phyloP scores from a whole-genome alignment of 768 basidiomycete genomes.

The Lyophyllum decastes region DNA sequence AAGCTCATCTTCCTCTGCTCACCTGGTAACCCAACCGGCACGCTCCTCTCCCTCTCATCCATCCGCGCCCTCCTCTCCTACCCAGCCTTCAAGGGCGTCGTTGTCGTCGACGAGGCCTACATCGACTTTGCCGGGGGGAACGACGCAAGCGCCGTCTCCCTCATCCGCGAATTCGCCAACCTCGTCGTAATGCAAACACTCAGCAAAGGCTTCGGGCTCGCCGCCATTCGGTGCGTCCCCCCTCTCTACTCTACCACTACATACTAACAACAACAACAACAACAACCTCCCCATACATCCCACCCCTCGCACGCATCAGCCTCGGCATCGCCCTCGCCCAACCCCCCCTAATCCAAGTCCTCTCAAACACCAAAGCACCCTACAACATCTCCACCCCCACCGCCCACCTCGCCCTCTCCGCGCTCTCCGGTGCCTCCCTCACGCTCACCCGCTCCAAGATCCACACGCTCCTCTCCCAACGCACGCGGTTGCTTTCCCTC shows the following conservation, averaged over 20 bases:
- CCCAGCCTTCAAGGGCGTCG: slow-evolving; percentile 83
- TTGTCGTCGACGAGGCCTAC: slow-evolving; percentile 96
- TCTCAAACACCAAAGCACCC: slow-evolving; percentile 95
- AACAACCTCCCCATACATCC: neutral
- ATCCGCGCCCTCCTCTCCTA: slow-evolving; percentile 76
- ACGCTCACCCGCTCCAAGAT: slow-evolving; percentile 67
- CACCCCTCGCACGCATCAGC: too few species aligned
- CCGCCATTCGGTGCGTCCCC: slow-evolving; percentile 89
- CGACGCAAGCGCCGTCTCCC: slow-evolving; percentile 60
- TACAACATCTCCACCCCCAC: slow-evolving; percentile 96
- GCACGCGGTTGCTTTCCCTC: slow-evolving; percentile 49
- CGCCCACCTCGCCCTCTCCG: slow-evolving; percentile 76
- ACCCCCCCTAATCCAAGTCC: slow-evolving; percentile 86
- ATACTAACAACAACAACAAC: too few species aligned
- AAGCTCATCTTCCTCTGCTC: slow-evolving; percentile 96
- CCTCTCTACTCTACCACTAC: too few species aligned
- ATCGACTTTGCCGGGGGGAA: slow-evolving; percentile 79
- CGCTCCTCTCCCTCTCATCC: slow-evolving; percentile 70
- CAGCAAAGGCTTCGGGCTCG: slow-evolving; percentile 95
- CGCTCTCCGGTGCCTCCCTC: slow-evolving; percentile 70
- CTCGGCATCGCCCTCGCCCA: slow-evolving; percentile 90
- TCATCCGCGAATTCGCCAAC: slow-evolving; percentile 84
- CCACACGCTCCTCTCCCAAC: slow-evolving; percentile 55
- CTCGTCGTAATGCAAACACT: slow-evolving; percentile 95
- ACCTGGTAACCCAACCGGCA: slow-evolving; percentile 96